Evolutionary conservation across 2,329 filamentous ascomycete genomes (phyloP).

Genomic region (Ceratocystis lukuohia): DNA sequence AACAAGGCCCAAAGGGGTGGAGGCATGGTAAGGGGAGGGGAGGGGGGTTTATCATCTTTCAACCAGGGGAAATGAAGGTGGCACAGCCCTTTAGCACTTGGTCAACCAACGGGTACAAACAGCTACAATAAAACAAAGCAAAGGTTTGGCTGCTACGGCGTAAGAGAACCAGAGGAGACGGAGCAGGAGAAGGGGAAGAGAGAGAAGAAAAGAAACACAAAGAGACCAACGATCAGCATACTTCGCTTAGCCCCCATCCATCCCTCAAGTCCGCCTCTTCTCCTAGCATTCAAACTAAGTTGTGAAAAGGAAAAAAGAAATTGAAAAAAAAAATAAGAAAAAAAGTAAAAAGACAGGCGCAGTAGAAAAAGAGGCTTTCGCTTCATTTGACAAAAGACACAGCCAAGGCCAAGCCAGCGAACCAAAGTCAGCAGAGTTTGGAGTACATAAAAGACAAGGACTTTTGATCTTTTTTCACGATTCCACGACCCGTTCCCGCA

Average conservation of each 20-base stretch:
- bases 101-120: background rate
- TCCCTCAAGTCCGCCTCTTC: background rate
- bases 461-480: background rate
- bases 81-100: background rate
- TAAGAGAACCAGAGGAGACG: background rate
- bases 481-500: background rate
- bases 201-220: background rate
- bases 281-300: background rate
- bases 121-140: background rate
- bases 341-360: background rate
- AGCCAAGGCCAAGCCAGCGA: background rate
- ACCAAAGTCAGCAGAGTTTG: background rate
- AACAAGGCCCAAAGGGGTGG: background rate
- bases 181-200: background rate
- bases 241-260: background rate
- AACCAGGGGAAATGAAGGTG: constrained; percentile 8
- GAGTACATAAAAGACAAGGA: background rate
- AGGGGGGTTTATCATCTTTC: background rate
- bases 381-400: background rate
- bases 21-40: background rate
- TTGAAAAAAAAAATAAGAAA: too few relatives aligned
- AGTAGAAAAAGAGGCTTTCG: background rate
- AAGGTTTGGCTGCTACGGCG: background rate
- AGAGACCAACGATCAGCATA: background rate
- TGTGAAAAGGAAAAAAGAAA: background rate